These are phyloP conservation scores for Teunomyces gatunensis DNA, from an alignment of 805 yeast genomes.

Conservation along the genomic window DNA sequence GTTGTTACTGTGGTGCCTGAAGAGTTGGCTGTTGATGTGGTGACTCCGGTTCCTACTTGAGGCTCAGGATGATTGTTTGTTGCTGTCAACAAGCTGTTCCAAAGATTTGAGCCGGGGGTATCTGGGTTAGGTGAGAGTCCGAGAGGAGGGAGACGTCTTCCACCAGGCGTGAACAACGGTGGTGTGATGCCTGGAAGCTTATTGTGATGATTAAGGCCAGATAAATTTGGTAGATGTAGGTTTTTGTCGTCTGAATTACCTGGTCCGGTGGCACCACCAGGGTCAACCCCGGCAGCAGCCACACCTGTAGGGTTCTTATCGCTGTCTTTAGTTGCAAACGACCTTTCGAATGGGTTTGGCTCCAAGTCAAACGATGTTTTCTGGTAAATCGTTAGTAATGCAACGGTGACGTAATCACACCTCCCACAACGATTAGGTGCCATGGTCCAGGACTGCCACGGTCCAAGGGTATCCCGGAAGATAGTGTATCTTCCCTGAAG, in stretches of 20 bases:
- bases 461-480: neutral
- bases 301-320: neutral
- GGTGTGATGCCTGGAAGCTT: conserved; percentile 44
- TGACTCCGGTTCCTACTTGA: neutral
- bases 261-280: conserved; percentile 6
- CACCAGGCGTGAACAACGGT: conserved; percentile 57
- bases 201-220: conserved; percentile 18
- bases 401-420: conserved; percentile 15
- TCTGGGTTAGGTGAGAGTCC: conserved; percentile 50
- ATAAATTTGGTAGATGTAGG: conserved; percentile 33
- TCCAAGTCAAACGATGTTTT: conserved; percentile 67
- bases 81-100: conserved; percentile 48
- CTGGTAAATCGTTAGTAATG: conserved; percentile 28
- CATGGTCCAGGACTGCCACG: neutral
- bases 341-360: conserved; percentile 93
- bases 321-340: conserved; percentile 69
- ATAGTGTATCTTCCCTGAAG: neutral
- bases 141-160: conserved; percentile 55
- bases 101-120: conserved; percentile 49
- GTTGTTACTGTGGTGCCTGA: conserved; percentile 9
- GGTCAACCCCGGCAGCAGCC: neutral
- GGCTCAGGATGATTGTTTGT: conserved; percentile 21
- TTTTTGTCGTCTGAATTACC: conserved; percentile 21
- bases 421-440: neutral
- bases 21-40: conserved; percentile 9